phyloP scores from a whole-genome alignment of 306 rosid species.

The Lathyrus sativus region DNA sequence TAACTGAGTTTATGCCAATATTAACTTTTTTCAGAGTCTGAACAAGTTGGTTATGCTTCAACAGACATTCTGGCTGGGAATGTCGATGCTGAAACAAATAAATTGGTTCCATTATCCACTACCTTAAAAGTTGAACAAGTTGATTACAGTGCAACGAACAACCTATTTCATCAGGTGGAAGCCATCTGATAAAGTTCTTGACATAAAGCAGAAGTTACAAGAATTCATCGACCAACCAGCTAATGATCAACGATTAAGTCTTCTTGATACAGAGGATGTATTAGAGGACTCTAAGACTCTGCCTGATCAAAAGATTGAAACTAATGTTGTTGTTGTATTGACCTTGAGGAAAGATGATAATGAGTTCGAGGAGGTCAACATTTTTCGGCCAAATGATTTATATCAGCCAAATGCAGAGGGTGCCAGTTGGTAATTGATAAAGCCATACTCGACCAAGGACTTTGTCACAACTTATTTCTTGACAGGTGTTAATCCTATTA shows the following conservation, averaged over 20 bases:
- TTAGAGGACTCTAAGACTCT: slow-evolving; percentile 79
- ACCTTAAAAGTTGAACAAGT: slow-evolving; percentile 25
- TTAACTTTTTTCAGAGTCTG: slow-evolving; percentile 12
- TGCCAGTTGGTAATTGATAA: slow-evolving; percentile 56
- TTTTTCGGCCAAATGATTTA: slow-evolving; percentile 68
- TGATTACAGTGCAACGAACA: slow-evolving; percentile 38
- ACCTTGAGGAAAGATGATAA: slow-evolving; percentile 84
- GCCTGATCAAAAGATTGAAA: slow-evolving; percentile 95
- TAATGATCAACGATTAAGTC: slow-evolving; percentile 65
- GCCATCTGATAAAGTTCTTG: slow-evolving; percentile 77
- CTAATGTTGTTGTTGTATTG: slow-evolving; percentile 81
- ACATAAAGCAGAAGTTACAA: slow-evolving; percentile 77
- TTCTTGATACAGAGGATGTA: slow-evolving; percentile 65
- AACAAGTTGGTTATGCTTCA: not conserved
- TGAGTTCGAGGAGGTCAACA: slow-evolving; percentile 81
- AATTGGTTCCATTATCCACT: slow-evolving; percentile 18
- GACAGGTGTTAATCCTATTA: slow-evolving; percentile 13
- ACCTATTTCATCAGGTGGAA: slow-evolving; percentile 92
- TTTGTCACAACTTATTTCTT: slow-evolving; percentile 20
- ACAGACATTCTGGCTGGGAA: slow-evolving; percentile 13
- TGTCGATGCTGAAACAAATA: not conserved
- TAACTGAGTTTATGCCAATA: slow-evolving; percentile 13
- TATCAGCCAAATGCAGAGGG: slow-evolving; percentile 66
- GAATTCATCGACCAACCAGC: slow-evolving; percentile 65
- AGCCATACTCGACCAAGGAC: slow-evolving; percentile 16